A percentile compares a stretch with the other conserved stretches of the same genome.
Evolutionary conservation across 2,329 filamentous ascomycete species (phyloP).

Genomic region (Aspergillus vadensis): DNA sequence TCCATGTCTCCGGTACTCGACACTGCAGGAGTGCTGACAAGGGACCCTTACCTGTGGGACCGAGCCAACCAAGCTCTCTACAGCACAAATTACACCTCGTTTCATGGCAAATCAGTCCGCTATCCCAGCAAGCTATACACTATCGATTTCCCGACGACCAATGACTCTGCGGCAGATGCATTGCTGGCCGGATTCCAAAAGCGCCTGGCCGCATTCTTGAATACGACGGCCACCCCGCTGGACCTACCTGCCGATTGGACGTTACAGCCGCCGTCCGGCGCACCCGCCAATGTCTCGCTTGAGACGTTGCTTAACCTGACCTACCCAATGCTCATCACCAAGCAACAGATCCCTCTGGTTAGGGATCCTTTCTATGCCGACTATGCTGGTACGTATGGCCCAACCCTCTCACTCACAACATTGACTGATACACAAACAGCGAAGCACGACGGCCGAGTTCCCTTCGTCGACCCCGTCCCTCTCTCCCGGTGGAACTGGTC

Average conservation of each 20-base stretch:
- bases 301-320: slow-evolving; percentile 26
- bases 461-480: slow-evolving; percentile 55
- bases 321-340: slow-evolving; percentile 29
- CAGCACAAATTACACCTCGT: slow-evolving; percentile 40
- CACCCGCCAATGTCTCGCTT: slow-evolving; percentile 33
- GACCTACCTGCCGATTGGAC: slow-evolving; percentile 21
- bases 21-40: slow-evolving; percentile 48
- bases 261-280: slow-evolving; percentile 31
- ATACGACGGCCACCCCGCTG: slow-evolving; percentile 14
- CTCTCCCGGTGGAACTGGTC: slow-evolving; percentile 53
- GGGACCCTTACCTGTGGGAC: slow-evolving; percentile 24
- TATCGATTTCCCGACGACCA: slow-evolving; percentile 42
- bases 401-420: not conserved
- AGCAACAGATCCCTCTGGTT: slow-evolving; percentile 49
- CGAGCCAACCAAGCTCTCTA: slow-evolving; percentile 50
- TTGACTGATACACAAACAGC: slow-evolving; percentile 11
- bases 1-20: slow-evolving; percentile 48
- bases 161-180: slow-evolving; percentile 35
- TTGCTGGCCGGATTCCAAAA: slow-evolving; percentile 47
- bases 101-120: slow-evolving; percentile 37
- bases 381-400: slow-evolving; percentile 42
- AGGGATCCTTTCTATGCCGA: slow-evolving; percentile 54
- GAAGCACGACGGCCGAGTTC: slow-evolving; percentile 47
- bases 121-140: slow-evolving; percentile 6
- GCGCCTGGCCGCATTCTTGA: slow-evolving; percentile 48